phyloP scores from a whole-genome alignment of 2,329 filamentous ascomycete genomes.

The Phoma sp. region DNA sequence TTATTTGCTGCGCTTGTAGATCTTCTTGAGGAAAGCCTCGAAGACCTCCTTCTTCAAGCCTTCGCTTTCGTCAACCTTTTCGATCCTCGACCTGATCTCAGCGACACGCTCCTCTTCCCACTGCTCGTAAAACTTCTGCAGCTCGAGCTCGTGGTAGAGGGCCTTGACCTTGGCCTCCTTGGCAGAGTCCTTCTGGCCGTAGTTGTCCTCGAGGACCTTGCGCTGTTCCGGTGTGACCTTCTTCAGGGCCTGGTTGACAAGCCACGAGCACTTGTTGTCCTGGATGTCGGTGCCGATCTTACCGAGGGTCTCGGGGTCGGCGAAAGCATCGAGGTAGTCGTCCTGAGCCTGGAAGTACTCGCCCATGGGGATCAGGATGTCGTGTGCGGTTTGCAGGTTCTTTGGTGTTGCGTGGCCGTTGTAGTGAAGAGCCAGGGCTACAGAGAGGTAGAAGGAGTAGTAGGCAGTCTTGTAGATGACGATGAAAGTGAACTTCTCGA shows the following conservation, averaged over 20 bases:
- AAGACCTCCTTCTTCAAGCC: constrained; percentile 92
- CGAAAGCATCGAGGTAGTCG: constrained; percentile 98
- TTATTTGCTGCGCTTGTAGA: constrained; percentile 98
- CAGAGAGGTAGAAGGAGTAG: constrained; percentile 98
- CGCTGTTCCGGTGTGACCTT: constrained; percentile 85
- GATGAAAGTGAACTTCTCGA: constrained; percentile 97
- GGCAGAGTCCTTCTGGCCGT: constrained; percentile 86
- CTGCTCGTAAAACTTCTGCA: constrained; percentile 82
- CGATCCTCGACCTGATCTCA: constrained; percentile 80
- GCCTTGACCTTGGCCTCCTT: constrained; percentile 88
- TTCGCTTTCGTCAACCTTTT: constrained; percentile 80
- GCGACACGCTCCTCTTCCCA: constrained; percentile 88
- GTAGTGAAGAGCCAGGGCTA: constrained; percentile 87
- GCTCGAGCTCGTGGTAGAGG: constrained; percentile 83
- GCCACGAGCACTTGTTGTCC: constrained; percentile 99
- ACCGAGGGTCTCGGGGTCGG: constrained; percentile 88
- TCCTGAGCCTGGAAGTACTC: constrained; percentile 99
- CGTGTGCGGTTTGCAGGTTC: constrained; percentile 87
- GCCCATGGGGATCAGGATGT: constrained; percentile 94
- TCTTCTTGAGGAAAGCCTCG: constrained; percentile 89
- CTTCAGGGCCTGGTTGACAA: constrained; percentile 91
- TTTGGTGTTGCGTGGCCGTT: constrained; percentile 82
- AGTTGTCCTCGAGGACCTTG: constrained; percentile 87
- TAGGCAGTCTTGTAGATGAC: constrained; percentile 99
- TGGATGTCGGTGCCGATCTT: constrained; percentile 99